Base-by-base conservation (phyloP, 2,329 filamentous ascomycete genomes). In the Alternaria sp. region DNA sequence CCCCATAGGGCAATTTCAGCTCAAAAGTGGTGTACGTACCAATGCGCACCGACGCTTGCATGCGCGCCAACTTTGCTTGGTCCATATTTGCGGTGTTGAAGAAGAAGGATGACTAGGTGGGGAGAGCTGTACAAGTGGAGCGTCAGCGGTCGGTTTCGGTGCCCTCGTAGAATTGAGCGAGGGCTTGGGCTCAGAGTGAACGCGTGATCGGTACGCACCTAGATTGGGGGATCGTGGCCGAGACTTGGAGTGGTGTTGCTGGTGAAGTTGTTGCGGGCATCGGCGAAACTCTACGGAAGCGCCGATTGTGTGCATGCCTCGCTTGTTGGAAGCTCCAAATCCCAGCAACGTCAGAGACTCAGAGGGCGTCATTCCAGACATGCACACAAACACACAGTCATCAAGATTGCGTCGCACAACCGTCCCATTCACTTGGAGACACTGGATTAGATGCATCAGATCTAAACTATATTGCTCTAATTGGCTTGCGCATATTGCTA, bases 21-120 rank as follows among this genome's bases (percentile, higher is more conserved):
- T 51, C n/a, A n/a, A 21, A 21, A 17, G 41, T 36, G 36, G 21
- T 28, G 41, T 41, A 78, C 77, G 54, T 75, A 80, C 78, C 78
- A 70, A 80, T 79, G 67, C 78, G 78, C 67, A 79, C 77, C 66
- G 72, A 75, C 71, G 75, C 75, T 62, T 80, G 78, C 77, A 80
- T 79, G 65, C 75, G 74, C 69, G 78, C 78, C 70, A 80, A 73
- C 77, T 80, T 80, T 69, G 76, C 77, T 67, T 79, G 76, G 78
- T 80, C 78, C 77, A 80, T 79, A 74, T 70, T 79, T 78, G 76
- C 73, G 72, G 72, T 75, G 62, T 66, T 64, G 64, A 57, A 60
- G 60, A 63, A 50, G 65, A 63, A 61, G 40, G 55, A 57, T 58
- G 58, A 68, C 58, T 58, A 55, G 51, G 65, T 57, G 59, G 58